Evolutionary conservation across 495 filamentous ascomycete genomes (phyloP), one percentile per base, ranked within the genome.

Genomic region (Cercophora sp.): DNA sequence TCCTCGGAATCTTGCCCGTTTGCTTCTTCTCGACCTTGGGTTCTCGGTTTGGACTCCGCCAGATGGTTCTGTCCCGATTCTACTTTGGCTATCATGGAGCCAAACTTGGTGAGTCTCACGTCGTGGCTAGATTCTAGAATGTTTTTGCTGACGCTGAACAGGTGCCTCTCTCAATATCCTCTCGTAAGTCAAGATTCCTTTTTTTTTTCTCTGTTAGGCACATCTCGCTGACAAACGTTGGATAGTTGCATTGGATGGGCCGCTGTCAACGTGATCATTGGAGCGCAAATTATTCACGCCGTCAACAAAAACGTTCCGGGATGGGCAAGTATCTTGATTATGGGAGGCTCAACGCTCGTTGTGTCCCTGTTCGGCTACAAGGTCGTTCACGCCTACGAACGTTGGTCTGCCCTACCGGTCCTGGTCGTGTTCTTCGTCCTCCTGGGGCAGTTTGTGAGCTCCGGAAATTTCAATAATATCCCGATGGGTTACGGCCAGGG

Each of bases 11-110:
- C 27, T 60, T 85, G 49, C 85, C 87, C n/a, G 88, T 90, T 5
- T 85, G 81, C 75, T 87, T 86, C 72, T 91, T 89, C 74, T 86
- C 84, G 4, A 87, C 84, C 20, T 88, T 91, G 52, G 88, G 88
- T 5, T 83, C 88, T n/a, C 63, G 67, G 2, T 90, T 90, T 61
- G 88, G 88, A 5, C 70, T 91, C 50, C 82, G 88, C 32, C 88
- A 92, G 67, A 90, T 92, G 85, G 84, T 91, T 5, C 76, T 91
- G 20, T 88, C 85, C 4, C 75, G 87, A 24, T 91, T 85, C 70
- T 92, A 76, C 73, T 91, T 89, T 58, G 87, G 87, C 36, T 90
- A 78, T 70, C 82, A 79, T 57, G 79, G 77, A 10, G 84, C 84
- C 43, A 89, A 88, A 69, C 62, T 88, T 51, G 82, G 83, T 86